Evolutionary conservation across 495 filamentous ascomycete genomes (phyloP).

Genomic region (Viridothelium virens): DNA sequence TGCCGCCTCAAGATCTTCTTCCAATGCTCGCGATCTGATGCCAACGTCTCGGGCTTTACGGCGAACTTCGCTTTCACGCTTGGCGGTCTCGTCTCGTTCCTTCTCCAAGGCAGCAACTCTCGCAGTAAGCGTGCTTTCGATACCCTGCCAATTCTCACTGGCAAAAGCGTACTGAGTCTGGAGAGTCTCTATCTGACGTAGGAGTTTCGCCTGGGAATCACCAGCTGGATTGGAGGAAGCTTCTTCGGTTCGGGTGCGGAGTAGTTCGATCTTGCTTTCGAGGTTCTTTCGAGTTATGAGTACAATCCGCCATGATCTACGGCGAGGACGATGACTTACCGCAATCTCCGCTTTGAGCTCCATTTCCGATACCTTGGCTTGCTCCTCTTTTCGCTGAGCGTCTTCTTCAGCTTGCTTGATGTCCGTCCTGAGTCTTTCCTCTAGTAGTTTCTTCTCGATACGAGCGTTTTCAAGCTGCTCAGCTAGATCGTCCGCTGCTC

Average conservation of each 20-base stretch:
- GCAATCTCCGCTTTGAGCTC: constrained; percentile 77
- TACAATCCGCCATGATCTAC: constrained; percentile 13
- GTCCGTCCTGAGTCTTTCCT: constrained; percentile 63
- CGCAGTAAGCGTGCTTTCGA: constrained; percentile 73
- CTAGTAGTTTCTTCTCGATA: constrained; percentile 67
- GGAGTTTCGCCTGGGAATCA: constrained; percentile 80
- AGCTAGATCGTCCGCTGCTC: constrained; percentile 57
- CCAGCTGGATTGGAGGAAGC: constrained; percentile 57
- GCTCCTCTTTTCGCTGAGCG: constrained; percentile 66
- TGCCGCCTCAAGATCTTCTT: constrained; percentile 74
- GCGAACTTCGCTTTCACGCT: constrained; percentile 75
- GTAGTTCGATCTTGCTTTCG: constrained; percentile 84
- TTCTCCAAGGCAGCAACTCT: constrained; percentile 70
- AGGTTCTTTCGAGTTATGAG: constrained; percentile 45
- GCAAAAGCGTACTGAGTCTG: constrained; percentile 93
- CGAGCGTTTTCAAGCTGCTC: constrained; percentile 62
- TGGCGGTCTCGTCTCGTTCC: constrained; percentile 78
- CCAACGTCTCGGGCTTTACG: constrained; percentile 78
- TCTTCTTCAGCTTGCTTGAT: constrained; percentile 62
- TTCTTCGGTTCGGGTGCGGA: constrained; percentile 81
- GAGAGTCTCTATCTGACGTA: constrained; percentile 89
- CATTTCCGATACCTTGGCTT: constrained; percentile 57
- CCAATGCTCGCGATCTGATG: constrained; percentile 62
- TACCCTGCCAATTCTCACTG: constrained; percentile 94
- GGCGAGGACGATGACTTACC: constrained; percentile 25